These are phyloP conservation scores for Candida sithepensis DNA, from an alignment of 805 yeast species.

Conservation along the genomic window DNA sequence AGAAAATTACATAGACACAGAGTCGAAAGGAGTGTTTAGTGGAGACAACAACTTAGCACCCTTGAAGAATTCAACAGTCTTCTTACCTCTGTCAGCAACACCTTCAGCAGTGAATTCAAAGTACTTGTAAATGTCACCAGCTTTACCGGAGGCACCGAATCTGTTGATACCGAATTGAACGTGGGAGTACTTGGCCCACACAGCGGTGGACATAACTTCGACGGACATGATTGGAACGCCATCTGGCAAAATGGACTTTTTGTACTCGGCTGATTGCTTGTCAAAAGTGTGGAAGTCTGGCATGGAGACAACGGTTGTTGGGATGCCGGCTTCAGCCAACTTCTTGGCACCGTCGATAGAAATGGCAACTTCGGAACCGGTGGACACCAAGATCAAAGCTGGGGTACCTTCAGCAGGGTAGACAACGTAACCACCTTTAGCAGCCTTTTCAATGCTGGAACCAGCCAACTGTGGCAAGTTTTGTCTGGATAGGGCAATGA, in stretches of 20 bases:
- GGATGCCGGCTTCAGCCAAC: constrained; percentile 60
- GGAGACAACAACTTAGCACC: constrained; percentile 72
- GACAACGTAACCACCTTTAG: constrained; percentile 89
- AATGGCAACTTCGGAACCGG: constrained; percentile 92
- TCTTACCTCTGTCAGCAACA: constrained; percentile 77
- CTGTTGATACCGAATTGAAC: constrained; percentile 93
- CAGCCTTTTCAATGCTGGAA: constrained; percentile 85
- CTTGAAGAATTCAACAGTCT: constrained; percentile 79
- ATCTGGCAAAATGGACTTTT: constrained; percentile 86
- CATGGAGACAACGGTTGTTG: constrained; percentile 81
- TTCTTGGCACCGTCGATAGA: constrained; percentile 79
- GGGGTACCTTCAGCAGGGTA: constrained; percentile 54
- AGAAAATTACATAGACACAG: constrained; percentile 2
- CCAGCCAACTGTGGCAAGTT: constrained; percentile 92
- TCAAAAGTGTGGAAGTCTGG: constrained; percentile 94
- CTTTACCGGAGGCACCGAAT: constrained; percentile 97
- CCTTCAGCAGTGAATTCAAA: constrained; percentile 94
- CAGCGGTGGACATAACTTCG: constrained; percentile 87
- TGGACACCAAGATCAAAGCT: constrained; percentile 75
- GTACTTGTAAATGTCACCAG: constrained; percentile 71
- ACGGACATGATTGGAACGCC: constrained; percentile 90
- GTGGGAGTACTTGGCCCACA: constrained; percentile 95
- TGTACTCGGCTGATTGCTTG: constrained; percentile 75
- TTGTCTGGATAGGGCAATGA: constrained; percentile 80
- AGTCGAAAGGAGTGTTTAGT: constrained; percentile 71